Base-by-base conservation (phyloP, 371 early-diverging fungal genomes). In the Zopfochytrium polystomum region DNA sequence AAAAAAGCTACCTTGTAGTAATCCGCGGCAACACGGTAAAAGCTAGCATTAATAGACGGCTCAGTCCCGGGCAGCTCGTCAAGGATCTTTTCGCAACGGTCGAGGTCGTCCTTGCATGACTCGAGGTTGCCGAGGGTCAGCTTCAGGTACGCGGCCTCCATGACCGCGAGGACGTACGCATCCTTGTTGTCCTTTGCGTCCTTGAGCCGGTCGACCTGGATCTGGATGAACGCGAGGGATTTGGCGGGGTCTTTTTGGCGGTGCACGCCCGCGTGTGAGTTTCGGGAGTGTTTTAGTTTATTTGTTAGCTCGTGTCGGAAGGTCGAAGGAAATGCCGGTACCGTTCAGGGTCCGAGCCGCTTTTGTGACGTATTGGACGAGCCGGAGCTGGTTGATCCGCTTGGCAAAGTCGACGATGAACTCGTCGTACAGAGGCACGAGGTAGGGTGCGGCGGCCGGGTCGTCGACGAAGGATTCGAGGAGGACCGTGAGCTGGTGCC, bases 401-500 rank as follows among this genome's bases (percentile, higher is more conserved):
- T 82, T 83, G 62, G 90, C 89, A 88, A 90, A 96, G 58, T 95
- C 95, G 15, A 82, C 76, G 49, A 98, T 87, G 78, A 97, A 98
- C 63, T 91, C 80, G 46, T 88, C 80, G 73, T 89, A 96, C 31
- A 98, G 65, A 15, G 87, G 81, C 26, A 93, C 77, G 61, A 92
- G 86, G 71, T 78, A 85, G 11, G 89, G 83, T 45, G 81, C 84
- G 15, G 96, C 87, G 33, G 79, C 80, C n/a, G 92, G 89, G 53
- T 85, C 79, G 43, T 76, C 70, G 56, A 90, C 82, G 67, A 95
- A 92, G 34, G 82, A 81, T 58, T 90, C 80, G 3, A 94, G 76
- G 34, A 75, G 72, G 48, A 85, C 56, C 25, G 97, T 96, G 62
- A 98, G 81, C 71, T 98, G 98, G 75, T 98, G 98, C 96, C 96